Conservation (phyloP, 2,329 filamentous ascomycete genomes). For the Neopestalotiopsis sp. region DNA sequence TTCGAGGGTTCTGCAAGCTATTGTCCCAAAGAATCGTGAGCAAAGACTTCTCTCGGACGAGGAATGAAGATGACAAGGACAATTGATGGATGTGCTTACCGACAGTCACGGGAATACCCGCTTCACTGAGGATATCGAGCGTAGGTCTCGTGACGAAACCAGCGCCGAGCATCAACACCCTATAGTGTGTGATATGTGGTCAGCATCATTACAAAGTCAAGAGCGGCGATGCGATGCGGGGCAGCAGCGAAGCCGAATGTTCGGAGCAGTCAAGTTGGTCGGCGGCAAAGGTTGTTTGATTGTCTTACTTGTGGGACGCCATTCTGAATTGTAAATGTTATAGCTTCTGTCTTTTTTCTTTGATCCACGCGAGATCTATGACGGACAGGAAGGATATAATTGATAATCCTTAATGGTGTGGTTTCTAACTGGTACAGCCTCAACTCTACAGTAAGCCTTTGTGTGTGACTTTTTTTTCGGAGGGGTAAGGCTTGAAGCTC, state of each 20-base stretch:
- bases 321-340: constrained; percentile 11
- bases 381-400: neutral
- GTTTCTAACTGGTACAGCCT: neutral
- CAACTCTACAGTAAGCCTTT: neutral
- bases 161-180: constrained; percentile 31
- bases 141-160: constrained; percentile 68
- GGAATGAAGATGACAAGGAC: neutral
- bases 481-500: neutral
- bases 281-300: neutral
- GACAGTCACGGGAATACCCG: constrained; percentile 69
- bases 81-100: constrained; percentile 44
- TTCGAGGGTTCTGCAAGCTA: constrained; percentile 79
- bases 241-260: neutral
- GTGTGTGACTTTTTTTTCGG: neutral
- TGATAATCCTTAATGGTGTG: neutral
- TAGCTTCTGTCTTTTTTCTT: neutral
- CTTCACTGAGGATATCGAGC: constrained; percentile 64
- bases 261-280: neutral
- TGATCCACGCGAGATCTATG: constrained; percentile 7
- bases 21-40: constrained; percentile 10
- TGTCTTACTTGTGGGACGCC: constrained; percentile 23
- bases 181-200: neutral
- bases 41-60: neutral
- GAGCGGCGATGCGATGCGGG: constrained; percentile 1
- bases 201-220: neutral